Base-by-base conservation (phyloP, 2,329 filamentous ascomycete species). In the Pseudocercospora crystallina region DNA sequence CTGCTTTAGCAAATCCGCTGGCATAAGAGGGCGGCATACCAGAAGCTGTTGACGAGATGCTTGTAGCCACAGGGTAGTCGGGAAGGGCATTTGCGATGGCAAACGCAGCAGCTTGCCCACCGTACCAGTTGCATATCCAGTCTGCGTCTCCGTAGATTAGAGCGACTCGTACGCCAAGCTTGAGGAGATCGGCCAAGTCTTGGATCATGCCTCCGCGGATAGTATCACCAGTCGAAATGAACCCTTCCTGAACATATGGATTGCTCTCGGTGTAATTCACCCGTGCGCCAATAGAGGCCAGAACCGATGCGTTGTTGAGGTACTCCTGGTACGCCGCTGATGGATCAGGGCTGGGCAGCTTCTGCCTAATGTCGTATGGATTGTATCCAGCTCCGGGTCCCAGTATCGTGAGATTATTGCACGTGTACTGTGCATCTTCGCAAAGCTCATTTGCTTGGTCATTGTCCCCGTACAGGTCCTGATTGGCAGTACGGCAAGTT, bases 61-160 rank as follows among this genome's bases (percentile, higher is more conserved):
- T 29, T 5, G 49, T 57, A 10, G 57, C 37, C 5, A 31, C 32
- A 5, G 61, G 57, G 20, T 53, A 53, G 32, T 49, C 48, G 30
- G 60, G 41, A 8, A 66, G 40, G 15, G 55, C 51, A n/a, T 51
- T 49, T 15, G 58, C 56, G n/a, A 61, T 44, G 11, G 58, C 58
- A 33, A 51, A 57, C 7, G 53, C 44, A 7, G 56, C 54, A 12
- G 58, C 58, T 43, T 61, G 54, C 1, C 56, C 58, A n/a, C 89
- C 89, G 57, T 85, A 74, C 81, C 85, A 81, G 60, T 82, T 82
- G 67, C 66, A 67, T n/a, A 68, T 53, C 75, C 74, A 67, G 74
- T 79, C 64, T 75, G 78, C 77, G 58, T 85, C 82, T 10, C 82
- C 82, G 65, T 91, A 89, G 48, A 90, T 80, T 41, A 61, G 48